Percentiles rank a stretch among this genome's conserved stretches.
These are phyloP conservation scores for Komagataella pseudopastoris DNA, from an alignment of 805 yeast genomes.

Conservation along the genomic window DNA sequence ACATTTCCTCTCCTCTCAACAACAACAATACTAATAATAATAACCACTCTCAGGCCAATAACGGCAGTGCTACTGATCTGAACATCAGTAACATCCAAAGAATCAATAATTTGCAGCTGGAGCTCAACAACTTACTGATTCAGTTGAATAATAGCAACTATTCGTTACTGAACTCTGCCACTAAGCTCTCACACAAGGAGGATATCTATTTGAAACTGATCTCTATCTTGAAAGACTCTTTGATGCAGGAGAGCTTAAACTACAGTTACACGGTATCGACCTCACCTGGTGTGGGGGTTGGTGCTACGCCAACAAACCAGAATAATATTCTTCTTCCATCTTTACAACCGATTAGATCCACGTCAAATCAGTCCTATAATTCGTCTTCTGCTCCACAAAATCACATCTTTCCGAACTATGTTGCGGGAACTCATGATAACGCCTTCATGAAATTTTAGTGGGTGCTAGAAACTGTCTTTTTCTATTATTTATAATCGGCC, in stretches of 20 bases:
- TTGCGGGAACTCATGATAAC: not conserved
- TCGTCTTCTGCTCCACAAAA: not conserved
- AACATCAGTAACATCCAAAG: not conserved
- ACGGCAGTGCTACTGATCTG: not conserved
- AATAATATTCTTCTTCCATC: constrained; percentile 7
- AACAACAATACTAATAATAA: not conserved
- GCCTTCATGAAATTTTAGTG: constrained; percentile 1
- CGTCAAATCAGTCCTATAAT: not conserved
- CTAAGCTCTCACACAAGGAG: constrained; percentile 8
- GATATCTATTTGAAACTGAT: constrained; percentile 13
- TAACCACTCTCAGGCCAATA: not conserved
- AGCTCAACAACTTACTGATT: constrained; percentile 14
- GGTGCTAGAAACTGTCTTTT: not conserved
- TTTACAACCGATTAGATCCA: constrained; percentile 10
- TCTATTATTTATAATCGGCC: not conserved
- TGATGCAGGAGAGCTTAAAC: constrained; percentile 2
- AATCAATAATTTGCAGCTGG: constrained; percentile 10
- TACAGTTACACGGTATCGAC: not conserved
- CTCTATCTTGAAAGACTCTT: constrained; percentile 9
- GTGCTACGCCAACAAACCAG: not conserved
- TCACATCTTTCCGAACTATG: not conserved
- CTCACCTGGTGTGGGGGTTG: not conserved
- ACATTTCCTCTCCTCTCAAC: not conserved
- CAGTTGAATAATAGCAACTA: constrained; percentile 12
- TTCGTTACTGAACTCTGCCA: constrained; percentile 5